Base-by-base conservation (phyloP, 163 green algal genomes). In the Scenedesmus sp. region DNA sequence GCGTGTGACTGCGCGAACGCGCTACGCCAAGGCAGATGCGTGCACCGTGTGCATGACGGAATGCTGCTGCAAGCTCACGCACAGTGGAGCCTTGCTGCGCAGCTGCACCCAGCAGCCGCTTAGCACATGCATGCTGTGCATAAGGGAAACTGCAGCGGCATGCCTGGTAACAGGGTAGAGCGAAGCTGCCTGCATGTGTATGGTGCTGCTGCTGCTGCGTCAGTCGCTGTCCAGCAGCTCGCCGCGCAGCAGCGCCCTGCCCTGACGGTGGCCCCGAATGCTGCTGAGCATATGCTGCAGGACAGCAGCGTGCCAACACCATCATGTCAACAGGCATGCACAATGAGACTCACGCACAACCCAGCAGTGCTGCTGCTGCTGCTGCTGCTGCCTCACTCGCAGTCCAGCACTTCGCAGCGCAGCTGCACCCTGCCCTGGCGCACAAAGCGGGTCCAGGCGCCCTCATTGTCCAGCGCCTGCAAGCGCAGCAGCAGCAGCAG, bases 381-480 rank as follows among this genome's bases (percentile, higher is more conserved):
- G n/a, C 68, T 15, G 68, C 18, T 26, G 68, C 35, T 53, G 7
- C 26, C 9, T 88, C 53, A 65, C 53, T 65, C 53, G 10, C 53
- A 65, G 53, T 24, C 53, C 53, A 65, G 53, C 49, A 56, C 49
- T 12, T 56, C 49, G 49, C 59, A n/a, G 59, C 59, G 6, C 20
- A 33, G 59, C 59, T 72, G 59, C 59, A 35, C 59, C 59, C 82
- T n/a, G 3, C 82, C 82, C 22, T 43, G 26, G 1, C 88, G 61
- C 43, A 89, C 88, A 85, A 92, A 92, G 33, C 88, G 49, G 68
- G 68, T 92, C 88, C 88, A 92, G 1, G 88, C 88, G 24, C 44
- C 88, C 59, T 92, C 88, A 22, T 42, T 92, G 56, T 92, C 88
- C 20, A 92, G 43, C 53, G 70, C 85, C 85, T 90, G 43, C 13